Percentiles rank a stretch among this genome's conserved stretches.
phyloP scores from a whole-genome alignment of 352 stramenopile genomes.

The Globisporangium yorkense region DNA sequence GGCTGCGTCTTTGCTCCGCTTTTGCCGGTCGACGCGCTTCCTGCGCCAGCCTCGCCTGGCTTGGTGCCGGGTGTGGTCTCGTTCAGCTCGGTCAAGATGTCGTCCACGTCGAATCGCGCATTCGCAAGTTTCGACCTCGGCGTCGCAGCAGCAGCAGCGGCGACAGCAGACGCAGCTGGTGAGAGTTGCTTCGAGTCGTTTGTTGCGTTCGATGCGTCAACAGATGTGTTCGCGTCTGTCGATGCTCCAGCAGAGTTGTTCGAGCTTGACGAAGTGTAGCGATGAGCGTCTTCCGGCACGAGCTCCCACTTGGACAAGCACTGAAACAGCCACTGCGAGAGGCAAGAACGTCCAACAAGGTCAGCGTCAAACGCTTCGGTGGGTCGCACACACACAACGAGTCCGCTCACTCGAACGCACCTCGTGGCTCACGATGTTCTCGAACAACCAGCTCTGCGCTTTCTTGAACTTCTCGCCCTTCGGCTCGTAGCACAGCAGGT shows the following conservation, averaged over 20 bases:
- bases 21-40: neutral
- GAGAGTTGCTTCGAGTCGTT: constrained; percentile 2
- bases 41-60: constrained; percentile 22
- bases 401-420: constrained; percentile 20
- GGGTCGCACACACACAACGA: neutral
- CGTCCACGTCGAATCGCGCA: constrained; percentile 48
- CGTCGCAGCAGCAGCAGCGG: constrained; percentile 6
- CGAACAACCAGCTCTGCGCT: constrained; percentile 70
- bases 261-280: constrained; percentile 19
- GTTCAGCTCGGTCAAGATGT: constrained; percentile 51
- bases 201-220: constrained; percentile 6
- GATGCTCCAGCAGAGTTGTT: neutral
- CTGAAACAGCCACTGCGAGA: constrained; percentile 62
- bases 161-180: neutral
- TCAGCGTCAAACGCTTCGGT: constrained; percentile 3
- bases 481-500: constrained; percentile 72
- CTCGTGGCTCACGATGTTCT: constrained; percentile 77
- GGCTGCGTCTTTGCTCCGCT: constrained; percentile 6
- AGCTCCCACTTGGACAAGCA: constrained; percentile 66
- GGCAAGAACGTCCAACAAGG: constrained; percentile 5
- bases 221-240: constrained; percentile 10
- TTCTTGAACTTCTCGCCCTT: constrained; percentile 85
- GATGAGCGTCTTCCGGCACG: constrained; percentile 46
- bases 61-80: constrained; percentile 28
- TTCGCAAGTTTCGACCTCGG: constrained; percentile 16